Conservation (phyloP, 441 rosid genomes). For the Erodium chrysanthum region DNA sequence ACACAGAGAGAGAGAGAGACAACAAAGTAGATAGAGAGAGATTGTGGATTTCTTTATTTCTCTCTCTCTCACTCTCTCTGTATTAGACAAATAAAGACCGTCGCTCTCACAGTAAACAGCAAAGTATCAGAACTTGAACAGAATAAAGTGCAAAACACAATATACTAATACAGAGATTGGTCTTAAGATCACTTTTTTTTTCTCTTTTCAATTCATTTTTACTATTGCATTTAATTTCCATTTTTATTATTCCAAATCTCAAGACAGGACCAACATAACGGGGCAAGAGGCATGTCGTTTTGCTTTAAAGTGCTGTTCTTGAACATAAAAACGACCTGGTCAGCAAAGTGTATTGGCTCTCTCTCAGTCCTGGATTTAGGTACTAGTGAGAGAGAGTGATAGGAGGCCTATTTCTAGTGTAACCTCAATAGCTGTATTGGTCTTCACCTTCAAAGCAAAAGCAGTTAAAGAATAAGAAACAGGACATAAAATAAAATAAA, state of each 20-base stretch:
- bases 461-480: neutral
- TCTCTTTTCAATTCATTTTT: neutral
- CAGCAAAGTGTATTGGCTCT: constrained; percentile 16
- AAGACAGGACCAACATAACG: constrained; percentile 23
- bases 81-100: too few relatives aligned
- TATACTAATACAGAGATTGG: neutral
- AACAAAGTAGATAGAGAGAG: constrained; percentile 13
- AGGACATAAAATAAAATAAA: neutral
- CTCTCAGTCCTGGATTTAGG: neutral
- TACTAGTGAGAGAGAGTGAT: neutral
- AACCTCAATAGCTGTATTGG: constrained; percentile 16
- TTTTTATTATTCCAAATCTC: constrained; percentile 15
- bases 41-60: constrained; percentile 24
- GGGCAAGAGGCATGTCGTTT: constrained; percentile 27
- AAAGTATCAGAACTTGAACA: constrained; percentile 56
- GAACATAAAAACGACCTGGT: constrained; percentile 28
- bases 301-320: neutral
- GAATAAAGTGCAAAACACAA: constrained; percentile 40
- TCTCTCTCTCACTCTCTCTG: too few relatives aligned
- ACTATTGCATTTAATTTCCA: neutral
- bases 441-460: constrained; percentile 39
- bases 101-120: constrained; percentile 42
- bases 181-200: neutral
- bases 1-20: too few relatives aligned
- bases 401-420: constrained; percentile 9